Evolutionary conservation across 108 stramenopile species (phyloP), one percentile per base, ranked within the genome.

Genomic region (Nannochloropsis salina): DNA sequence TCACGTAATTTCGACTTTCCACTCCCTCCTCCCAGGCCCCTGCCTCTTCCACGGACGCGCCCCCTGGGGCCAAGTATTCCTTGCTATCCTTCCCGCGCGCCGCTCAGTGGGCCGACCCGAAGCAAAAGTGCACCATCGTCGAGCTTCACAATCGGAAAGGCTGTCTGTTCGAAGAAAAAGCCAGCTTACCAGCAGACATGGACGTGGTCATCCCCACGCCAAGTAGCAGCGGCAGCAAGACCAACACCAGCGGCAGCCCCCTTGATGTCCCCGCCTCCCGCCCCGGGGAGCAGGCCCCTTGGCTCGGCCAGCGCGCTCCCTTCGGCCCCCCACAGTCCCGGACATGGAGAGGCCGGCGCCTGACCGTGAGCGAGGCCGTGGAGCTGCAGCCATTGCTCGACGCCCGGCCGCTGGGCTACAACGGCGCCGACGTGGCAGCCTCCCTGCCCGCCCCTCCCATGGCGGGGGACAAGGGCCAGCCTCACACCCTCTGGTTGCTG

Each of bases 111-210:
- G 31, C 20, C 20, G 61, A n/a, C 61, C 61, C 61, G 15, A 1
- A 74, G 20, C 20, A 74, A 6, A 15, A 74, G n/a, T 74, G 61
- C 61, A 74, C 61, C 61, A 74, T 74, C 61, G 61, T 74, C 61
- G 61, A 74, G 61, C 61, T 74, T n/a, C 61, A 74, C 61, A 74
- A 74, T 74, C 61, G 61, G 20, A 74, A 74, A 74, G 61, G 61
- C 61, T 74, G 61, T 2, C 61, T 74, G 20, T 74, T n/a, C 8
- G 20, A 74, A 74, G 20, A 15, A 15, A 74, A 74, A 6, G 15
- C 61, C 61, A 6, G 15, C 8, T 6, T 74, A 74, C 8, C 61
- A 3, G 20, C n/a, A n/a, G 61, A 3, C 61, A 3, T 74, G 15
- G 61, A 74, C 61, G 3, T 2, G 3, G 61, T n/a, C 4, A 74